A percentile compares a stretch with the other conserved stretches of the same genome.
phyloP scores from a whole-genome alignment of 345 rosid species.

The Eucalyptus marginata region DNA sequence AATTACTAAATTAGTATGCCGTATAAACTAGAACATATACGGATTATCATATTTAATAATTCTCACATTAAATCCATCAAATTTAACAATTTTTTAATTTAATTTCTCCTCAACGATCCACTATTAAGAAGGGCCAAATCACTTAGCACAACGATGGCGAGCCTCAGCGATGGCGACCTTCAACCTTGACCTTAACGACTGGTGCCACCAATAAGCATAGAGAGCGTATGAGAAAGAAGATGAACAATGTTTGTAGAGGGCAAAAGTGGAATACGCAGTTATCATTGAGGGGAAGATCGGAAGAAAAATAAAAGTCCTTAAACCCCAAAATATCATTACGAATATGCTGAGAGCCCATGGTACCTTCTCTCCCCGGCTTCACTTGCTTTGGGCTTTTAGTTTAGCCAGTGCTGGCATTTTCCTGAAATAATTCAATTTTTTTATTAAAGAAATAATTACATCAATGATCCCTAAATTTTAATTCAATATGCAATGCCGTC shows the following conservation, averaged over 20 bases:
- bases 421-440: neutral
- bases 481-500: no score
- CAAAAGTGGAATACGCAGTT: neutral
- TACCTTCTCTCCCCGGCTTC: rapidly evolving
- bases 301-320: neutral
- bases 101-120: neutral
- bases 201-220: neutral
- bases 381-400: neutral
- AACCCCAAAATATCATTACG: neutral
- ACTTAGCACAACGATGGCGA: neutral
- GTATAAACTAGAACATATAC: neutral
- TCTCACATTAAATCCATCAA: neutral
- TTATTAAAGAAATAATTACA: no score
- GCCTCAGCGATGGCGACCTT: neutral
- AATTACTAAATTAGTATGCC: neutral
- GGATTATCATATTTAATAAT: neutral
- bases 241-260: neutral
- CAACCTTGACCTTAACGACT: no score
- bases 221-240: neutral
- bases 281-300: no score
- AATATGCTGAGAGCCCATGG: neutral
- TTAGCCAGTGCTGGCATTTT: neutral
- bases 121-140: neutral
- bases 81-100: neutral
- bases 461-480: no score